A percentile compares a stretch with the other conserved stretches of the same genome.
These are phyloP conservation scores for Globisporangium abappressorium DNA, from an alignment of 352 stramenopile genomes.

Conservation along the genomic window DNA sequence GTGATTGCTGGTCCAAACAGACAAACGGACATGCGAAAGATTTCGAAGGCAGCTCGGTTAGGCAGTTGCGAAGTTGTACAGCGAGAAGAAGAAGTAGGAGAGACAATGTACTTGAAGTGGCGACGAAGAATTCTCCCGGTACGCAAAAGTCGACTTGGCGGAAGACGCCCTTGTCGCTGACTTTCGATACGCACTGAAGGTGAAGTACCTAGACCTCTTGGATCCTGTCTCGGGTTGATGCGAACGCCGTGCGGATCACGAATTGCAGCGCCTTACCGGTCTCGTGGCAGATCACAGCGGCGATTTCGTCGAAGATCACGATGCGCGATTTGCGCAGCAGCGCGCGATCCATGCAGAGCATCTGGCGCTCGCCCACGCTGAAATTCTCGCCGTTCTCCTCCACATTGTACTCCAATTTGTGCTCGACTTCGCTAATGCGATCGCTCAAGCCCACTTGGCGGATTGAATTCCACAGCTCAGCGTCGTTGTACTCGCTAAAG, in stretches of 20 bases:
- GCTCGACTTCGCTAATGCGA: no score
- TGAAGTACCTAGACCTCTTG: no score
- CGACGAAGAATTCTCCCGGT: background rate
- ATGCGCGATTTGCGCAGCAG: conserved; percentile 1
- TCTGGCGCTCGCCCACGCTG: conserved; percentile 85
- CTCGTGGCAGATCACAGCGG: background rate
- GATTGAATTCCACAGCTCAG: conserved; percentile 4
- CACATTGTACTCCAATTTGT: conserved; percentile 62
- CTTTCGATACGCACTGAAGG: no score
- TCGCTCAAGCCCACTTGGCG: no score
- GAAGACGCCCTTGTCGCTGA: no score
- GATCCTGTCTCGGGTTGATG: no score
- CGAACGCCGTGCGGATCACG: no score
- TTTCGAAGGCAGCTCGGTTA: background rate
- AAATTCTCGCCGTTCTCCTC: conserved; percentile 14
- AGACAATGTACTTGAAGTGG: no score
- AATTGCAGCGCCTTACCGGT: background rate
- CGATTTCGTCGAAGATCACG: conserved; percentile 74
- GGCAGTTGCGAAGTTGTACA: background rate
- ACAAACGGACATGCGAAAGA: background rate
- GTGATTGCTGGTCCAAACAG: no score
- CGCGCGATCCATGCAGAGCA: conserved; percentile 85
- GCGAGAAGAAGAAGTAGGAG: background rate
- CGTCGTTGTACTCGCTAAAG: conserved; percentile 64
- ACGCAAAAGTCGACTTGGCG: no score